Percentiles rank a stretch among this genome's conserved stretches.
phyloP scores from a whole-genome alignment of 306 rosid species.

The Sesbania bispinosa region DNA sequence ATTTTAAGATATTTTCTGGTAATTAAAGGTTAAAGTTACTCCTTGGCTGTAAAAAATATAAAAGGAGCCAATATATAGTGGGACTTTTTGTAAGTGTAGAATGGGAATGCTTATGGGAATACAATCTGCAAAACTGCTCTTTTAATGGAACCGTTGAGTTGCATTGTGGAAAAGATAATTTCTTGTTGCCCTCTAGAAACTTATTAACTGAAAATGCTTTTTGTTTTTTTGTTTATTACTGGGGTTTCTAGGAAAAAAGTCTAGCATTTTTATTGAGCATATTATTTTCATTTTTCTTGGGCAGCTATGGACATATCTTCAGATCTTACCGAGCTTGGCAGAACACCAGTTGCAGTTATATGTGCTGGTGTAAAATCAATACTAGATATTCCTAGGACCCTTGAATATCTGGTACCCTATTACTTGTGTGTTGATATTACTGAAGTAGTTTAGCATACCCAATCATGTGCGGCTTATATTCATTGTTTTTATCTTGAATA shows the following conservation, averaged over 20 bases:
- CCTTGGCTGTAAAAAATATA: background rate
- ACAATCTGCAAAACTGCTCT: background rate
- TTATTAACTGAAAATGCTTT: background rate
- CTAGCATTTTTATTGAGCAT: slow-evolving; percentile 8
- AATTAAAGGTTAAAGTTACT: background rate
- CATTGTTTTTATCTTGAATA: slow-evolving; percentile 19
- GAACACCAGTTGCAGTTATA: slow-evolving; percentile 88
- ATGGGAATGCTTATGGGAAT: background rate
- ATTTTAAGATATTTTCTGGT: background rate
- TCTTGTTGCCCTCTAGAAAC: slow-evolving; percentile 5
- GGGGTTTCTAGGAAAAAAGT: background rate
- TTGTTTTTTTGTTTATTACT: background rate
- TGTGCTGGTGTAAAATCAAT: slow-evolving; percentile 96
- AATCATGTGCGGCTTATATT: background rate
- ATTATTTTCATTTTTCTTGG: slow-evolving; percentile 18
- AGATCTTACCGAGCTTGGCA: slow-evolving; percentile 94
- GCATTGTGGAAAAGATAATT: background rate
- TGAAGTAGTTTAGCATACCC: background rate
- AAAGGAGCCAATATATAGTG: background rate
- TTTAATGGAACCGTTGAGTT: slow-evolving; percentile 8
- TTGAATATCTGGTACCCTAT: slow-evolving; percentile 72
- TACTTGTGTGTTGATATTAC: slow-evolving; percentile 15
- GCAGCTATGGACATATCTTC: slow-evolving; percentile 93
- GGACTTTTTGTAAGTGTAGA: background rate
- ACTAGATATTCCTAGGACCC: slow-evolving; percentile 85